These are phyloP conservation scores for Penicillium subrubescens DNA, from an alignment of 495 filamentous ascomycete species.

Conservation along the genomic window DNA sequence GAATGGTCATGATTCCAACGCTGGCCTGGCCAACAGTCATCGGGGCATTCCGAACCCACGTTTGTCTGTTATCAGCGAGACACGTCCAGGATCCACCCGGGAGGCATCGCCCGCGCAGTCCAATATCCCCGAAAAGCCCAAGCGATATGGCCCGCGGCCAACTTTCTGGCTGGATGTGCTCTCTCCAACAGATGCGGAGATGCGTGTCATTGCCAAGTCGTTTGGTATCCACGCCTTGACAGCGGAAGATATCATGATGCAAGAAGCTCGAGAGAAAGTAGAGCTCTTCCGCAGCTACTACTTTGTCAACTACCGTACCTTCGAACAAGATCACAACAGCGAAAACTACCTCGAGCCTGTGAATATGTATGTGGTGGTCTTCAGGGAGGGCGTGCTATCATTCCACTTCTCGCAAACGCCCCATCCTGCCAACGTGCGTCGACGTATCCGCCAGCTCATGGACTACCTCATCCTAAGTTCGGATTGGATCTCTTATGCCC, in stretches of 20 bases:
- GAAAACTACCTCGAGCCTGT: conserved; percentile 91
- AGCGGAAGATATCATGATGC: conserved; percentile 94
- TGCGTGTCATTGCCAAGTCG: conserved; percentile 86
- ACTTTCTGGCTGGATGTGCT: conserved; percentile 96
- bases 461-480: conserved; percentile 92
- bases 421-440: conserved; percentile 91
- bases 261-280: conserved; percentile 96
- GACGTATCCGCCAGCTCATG: conserved; percentile 87
- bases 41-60: conserved; percentile 23
- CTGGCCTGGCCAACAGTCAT: not conserved
- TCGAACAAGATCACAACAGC: conserved; percentile 87
- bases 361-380: conserved; percentile 97
- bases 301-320: conserved; percentile 96
- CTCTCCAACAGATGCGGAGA: conserved; percentile 87
- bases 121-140: conserved; percentile 47
- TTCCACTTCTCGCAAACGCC: conserved; percentile 95
- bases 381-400: conserved; percentile 90
- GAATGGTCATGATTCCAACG: conserved; percentile 9
- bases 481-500: conserved; percentile 97
- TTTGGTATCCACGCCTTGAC: conserved; percentile 96
- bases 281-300: conserved; percentile 97
- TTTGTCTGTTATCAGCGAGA: conserved; percentile 41
- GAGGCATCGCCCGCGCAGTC: conserved; percentile 28
- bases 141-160: conserved; percentile 82
- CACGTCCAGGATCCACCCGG: conserved; percentile 30